Percentiles rank a stretch among this genome's conserved stretches.
Conservation (phyloP, 192 early-diverging fungal species). For the Rhizophagus sp. region DNA sequence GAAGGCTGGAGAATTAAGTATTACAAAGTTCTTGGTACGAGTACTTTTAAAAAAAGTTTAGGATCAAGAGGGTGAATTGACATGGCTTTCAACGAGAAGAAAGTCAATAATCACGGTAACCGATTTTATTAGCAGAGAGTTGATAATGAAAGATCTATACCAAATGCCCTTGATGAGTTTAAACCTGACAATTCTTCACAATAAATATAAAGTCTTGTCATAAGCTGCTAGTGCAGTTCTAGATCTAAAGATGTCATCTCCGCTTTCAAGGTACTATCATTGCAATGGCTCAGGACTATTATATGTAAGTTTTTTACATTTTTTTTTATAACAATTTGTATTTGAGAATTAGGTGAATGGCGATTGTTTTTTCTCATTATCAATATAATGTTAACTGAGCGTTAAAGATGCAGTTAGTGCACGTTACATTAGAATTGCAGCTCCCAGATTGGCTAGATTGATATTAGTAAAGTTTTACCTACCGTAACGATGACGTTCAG, state of each 20-base stretch:
- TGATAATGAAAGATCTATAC: conserved; percentile 93
- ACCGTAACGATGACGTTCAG: conserved; percentile 87
- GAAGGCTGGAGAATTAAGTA: conserved; percentile 90
- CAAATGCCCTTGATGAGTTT: conserved; percentile 90
- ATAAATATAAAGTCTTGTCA: too few relatives aligned
- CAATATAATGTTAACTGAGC: conserved; percentile 46
- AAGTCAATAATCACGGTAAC: conserved; percentile 86
- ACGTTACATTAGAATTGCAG: conserved; percentile 92
- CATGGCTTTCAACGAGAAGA: conserved; percentile 98
- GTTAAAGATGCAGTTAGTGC: conserved; percentile 94
- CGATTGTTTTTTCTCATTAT: conserved; percentile 7
- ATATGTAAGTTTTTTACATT: too few relatives aligned
- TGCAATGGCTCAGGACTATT: too few relatives aligned
- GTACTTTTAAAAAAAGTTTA: conserved; percentile 81
- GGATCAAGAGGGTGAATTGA: conserved; percentile 59
- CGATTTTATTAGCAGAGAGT: conserved; percentile 93
- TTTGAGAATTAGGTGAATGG: not conserved
- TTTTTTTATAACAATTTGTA: too few relatives aligned
- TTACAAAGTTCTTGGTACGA: conserved; percentile 97
- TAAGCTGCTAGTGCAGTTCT: too few relatives aligned
- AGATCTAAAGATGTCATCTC: too few relatives aligned
- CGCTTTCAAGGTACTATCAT: too few relatives aligned
- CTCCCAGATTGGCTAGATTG: conserved; percentile 50
- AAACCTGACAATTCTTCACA: conserved; percentile 91
- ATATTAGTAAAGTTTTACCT: conserved; percentile 89